Conservation (phyloP, 1,139 yeast species). For the Suhomyces maxii region DNA sequence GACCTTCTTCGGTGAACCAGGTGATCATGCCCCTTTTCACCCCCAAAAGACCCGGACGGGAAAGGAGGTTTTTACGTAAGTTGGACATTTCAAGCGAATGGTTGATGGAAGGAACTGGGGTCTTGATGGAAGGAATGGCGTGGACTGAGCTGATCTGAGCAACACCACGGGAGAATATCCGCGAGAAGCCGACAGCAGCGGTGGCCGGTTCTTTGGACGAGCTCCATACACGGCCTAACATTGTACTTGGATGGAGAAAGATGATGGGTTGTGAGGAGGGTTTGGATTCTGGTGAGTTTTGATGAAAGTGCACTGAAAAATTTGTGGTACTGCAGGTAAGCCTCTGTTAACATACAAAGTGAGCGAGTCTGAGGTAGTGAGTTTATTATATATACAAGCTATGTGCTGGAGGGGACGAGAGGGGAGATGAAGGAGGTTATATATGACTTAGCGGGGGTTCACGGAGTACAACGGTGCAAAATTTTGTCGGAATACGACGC, state of each 20-base stretch:
- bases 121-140: slow-evolving; percentile 49
- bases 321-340: too few species aligned
- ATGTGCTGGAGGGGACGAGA: background rate
- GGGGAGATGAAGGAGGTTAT: background rate
- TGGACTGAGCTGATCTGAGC: slow-evolving; percentile 57
- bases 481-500: too few species aligned
- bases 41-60: slow-evolving; percentile 83
- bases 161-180: slow-evolving; percentile 30
- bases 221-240: slow-evolving; percentile 7
- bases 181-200: slow-evolving; percentile 7
- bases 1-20: slow-evolving; percentile 71
- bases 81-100: slow-evolving; percentile 61
- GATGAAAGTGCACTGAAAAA: too few species aligned
- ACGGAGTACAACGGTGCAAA: too few species aligned
- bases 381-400: background rate
- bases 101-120: slow-evolving; percentile 44
- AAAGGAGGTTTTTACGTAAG: slow-evolving; percentile 64
- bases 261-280: background rate
- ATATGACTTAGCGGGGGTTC: background rate
- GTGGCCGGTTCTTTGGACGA: background rate
- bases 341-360: too few species aligned
- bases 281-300: too few species aligned
- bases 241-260: background rate
- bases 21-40: slow-evolving; percentile 89
- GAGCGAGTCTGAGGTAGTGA: too few species aligned